A percentile compares a stretch with the other conserved stretches of the same genome.
Conservation (phyloP, 257 asterid species). For the Voacanga thouarsii region DNA sequence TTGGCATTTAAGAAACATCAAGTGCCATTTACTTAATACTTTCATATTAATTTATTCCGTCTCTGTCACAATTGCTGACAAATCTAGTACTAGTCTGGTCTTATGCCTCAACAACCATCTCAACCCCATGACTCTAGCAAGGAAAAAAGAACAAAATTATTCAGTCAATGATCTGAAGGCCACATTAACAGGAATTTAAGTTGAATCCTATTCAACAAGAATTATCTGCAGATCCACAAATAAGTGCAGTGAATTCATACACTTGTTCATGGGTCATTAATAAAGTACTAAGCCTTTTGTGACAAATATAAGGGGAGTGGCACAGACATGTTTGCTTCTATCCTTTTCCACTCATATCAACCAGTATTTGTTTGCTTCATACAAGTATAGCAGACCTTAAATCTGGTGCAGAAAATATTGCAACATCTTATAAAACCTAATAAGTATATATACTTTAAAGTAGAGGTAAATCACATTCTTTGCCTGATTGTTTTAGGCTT, state of each 20-base stretch:
- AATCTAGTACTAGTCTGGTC: not conserved
- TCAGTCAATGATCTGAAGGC: not conserved
- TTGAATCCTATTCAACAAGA: not conserved
- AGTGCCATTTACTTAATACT: not conserved
- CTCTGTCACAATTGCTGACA: not conserved
- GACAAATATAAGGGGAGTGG: not conserved
- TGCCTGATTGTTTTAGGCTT: not conserved
- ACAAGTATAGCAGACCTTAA: not conserved
- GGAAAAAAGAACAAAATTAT: not conserved
- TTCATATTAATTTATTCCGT: not conserved
- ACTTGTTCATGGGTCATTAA: not conserved
- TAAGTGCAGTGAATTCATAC: not conserved
- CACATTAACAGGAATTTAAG: not conserved
- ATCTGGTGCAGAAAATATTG: not conserved
- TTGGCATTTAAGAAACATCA: not conserved
- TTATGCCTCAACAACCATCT: not conserved
- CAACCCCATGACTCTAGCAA: not conserved
- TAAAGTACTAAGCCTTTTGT: not conserved
- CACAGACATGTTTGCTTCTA: not conserved
- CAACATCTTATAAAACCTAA: not conserved
- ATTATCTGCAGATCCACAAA: not conserved
- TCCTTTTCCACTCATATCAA: not conserved
- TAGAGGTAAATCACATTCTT: not conserved
- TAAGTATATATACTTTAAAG: not conserved
- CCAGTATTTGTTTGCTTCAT: not conserved